These are phyloP conservation scores for Sarocladium oryzae DNA, from an alignment of 2,329 filamentous ascomycete genomes.

Conservation along the genomic window DNA sequence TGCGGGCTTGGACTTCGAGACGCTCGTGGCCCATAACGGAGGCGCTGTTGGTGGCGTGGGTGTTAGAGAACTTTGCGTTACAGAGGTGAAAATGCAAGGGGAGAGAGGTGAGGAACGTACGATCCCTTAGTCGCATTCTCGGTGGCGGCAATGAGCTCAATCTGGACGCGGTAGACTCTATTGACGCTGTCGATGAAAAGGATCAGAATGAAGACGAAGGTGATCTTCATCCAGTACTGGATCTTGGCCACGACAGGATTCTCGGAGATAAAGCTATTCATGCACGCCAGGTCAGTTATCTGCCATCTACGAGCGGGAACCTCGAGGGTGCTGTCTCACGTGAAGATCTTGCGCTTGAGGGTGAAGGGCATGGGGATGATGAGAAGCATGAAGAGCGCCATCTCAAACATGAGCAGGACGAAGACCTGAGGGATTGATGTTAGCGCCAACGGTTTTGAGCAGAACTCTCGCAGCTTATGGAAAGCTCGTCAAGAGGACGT, in stretches of 20 bases:
- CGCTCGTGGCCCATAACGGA: constrained; percentile 85
- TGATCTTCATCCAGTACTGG: constrained; percentile 98
- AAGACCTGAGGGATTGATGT: constrained; percentile 61
- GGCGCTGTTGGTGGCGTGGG: constrained; percentile 31
- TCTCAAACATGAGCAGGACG: constrained; percentile 74
- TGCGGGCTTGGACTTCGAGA: constrained; percentile 97
- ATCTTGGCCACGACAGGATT: constrained; percentile 79
- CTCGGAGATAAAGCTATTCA: constrained; percentile 79
- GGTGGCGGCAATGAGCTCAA: constrained; percentile 70
- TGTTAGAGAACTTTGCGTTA: neutral
- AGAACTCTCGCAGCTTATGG: too few relatives aligned
- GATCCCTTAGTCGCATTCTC: constrained; percentile 44
- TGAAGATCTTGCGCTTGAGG: constrained; percentile 78
- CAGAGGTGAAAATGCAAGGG: constrained; percentile 1
- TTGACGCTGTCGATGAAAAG: constrained; percentile 95
- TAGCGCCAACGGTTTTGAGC: too few relatives aligned
- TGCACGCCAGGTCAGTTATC: too few relatives aligned
- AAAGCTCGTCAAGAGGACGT: too few relatives aligned
- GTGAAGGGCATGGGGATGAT: constrained; percentile 85
- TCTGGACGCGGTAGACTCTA: constrained; percentile 92
- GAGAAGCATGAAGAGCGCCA: constrained; percentile 72
- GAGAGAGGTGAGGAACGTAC: constrained; percentile 36
- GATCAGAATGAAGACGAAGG: constrained; percentile 97
- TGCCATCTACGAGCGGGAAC: too few relatives aligned
- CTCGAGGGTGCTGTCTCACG: too few relatives aligned